These are phyloP conservation scores for Apocynum venetum DNA, from an alignment of 257 asterid genomes.

Conservation along the genomic window DNA sequence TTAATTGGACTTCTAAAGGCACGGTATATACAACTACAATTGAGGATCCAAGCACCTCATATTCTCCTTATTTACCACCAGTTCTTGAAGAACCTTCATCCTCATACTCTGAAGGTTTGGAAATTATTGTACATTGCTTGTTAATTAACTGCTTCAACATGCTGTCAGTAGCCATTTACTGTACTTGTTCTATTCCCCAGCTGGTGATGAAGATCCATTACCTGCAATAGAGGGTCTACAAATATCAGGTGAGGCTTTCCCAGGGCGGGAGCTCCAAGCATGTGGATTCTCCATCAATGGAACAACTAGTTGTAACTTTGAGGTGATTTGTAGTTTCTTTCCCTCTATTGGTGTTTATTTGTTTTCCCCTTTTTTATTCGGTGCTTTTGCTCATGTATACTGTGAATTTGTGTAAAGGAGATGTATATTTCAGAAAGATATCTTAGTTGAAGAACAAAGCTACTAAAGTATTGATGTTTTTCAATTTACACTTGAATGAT, in stretches of 20 bases:
- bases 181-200: constrained; percentile 35
- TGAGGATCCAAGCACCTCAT: constrained; percentile 85
- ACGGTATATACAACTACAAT: constrained; percentile 39
- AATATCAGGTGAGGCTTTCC: constrained; percentile 93
- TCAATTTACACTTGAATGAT: too few relatives aligned
- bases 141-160: constrained; percentile 12
- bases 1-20: constrained; percentile 51
- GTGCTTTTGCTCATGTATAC: background rate
- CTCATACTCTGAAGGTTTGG: constrained; percentile 83
- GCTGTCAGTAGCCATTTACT: constrained; percentile 18
- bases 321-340: constrained; percentile 49
- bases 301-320: constrained; percentile 97
- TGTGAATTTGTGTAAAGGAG: too few relatives aligned
- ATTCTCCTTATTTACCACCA: constrained; percentile 75
- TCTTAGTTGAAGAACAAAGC: too few relatives aligned
- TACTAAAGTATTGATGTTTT: too few relatives aligned
- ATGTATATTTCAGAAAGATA: too few relatives aligned
- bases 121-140: constrained; percentile 20
- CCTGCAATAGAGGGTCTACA: constrained; percentile 97
- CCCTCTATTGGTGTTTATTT: background rate
- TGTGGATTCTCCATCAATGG: constrained; percentile 91
- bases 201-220: constrained; percentile 66
- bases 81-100: constrained; percentile 95
- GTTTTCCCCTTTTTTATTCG: background rate
- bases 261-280: constrained; percentile 89